A percentile compares a stretch with the other conserved stretches of the same genome.
phyloP scores from a whole-genome alignment of 2,329 filamentous ascomycete genomes.

The Dothistroma septosporum region DNA sequence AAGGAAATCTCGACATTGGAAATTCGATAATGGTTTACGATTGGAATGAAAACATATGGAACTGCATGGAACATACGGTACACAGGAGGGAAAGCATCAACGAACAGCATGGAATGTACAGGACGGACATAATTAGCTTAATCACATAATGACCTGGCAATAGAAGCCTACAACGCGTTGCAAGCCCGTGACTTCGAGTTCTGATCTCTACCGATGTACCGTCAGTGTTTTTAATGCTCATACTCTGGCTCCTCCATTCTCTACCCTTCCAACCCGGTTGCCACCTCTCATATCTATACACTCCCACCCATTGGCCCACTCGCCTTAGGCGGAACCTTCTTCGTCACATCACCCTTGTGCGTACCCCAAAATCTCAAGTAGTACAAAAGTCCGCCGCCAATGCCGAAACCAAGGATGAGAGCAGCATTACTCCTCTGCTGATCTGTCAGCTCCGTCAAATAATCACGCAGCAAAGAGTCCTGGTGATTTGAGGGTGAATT shows the following conservation, averaged over 20 bases:
- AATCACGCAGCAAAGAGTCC: neutral
- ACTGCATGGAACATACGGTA: neutral
- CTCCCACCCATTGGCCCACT: conserved; percentile 1
- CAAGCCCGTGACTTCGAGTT: too few relatives aligned
- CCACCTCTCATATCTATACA: neutral
- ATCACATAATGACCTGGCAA: neutral
- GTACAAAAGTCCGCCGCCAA: neutral
- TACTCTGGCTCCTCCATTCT: neutral
- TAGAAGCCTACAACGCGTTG: neutral
- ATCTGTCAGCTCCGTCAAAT: neutral
- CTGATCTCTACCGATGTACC: too few relatives aligned
- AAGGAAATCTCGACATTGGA: neutral
- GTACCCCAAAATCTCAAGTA: neutral
- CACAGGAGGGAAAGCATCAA: neutral
- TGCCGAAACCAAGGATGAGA: neutral
- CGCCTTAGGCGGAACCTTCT: neutral
- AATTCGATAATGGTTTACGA: neutral
- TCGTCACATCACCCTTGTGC: neutral
- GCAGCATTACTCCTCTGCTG: neutral
- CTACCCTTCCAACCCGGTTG: neutral
- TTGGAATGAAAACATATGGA: neutral
- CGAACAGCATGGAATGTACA: neutral
- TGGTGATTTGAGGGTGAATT: neutral
- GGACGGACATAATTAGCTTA: neutral
- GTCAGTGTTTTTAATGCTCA: neutral